Evolutionary conservation across 2,329 filamentous ascomycete species (phyloP), one percentile per base, ranked within the genome.

Genomic region (Nothophoma quercina): DNA sequence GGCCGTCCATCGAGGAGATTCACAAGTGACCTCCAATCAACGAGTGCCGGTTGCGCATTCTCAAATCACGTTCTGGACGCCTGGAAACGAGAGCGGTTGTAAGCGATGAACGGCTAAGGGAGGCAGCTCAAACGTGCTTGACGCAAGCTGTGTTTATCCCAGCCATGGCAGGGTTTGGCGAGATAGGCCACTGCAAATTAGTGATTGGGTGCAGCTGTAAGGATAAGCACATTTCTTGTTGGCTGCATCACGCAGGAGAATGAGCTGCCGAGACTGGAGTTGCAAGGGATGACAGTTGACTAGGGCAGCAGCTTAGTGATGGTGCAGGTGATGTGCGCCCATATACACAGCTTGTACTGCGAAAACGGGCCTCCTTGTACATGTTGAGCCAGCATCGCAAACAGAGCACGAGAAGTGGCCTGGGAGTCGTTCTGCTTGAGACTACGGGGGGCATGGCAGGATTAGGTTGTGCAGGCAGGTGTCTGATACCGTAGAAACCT

Each of bases 211-310:
- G n/a, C 23, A 18, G 22, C 15, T n/a, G 5, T 5, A 9, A 34
- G 28, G 38, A 23, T 43, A 44, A 34, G 50, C 32, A 48, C 28
- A 53, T 22, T 34, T 33, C 47, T 56, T 59, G 53, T 50, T 58
- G 59, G 50, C 56, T 67, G 66, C 65, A 70, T 58, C 60, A 63
- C 55, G 67, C 66, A 70, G 66, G 67, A 69, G 63, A 62, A 48
- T 54, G 45, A 57, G 43, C 53, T 55, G 58, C 62, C 62, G 63
- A 64, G 61, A 61, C 39, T 30, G 19, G 28, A 28, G 25, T 36
- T 40, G 40, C 45, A 57, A 36, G 49, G 30, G 42, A 42, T 12
- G 38, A 23, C 39, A 46, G 16, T 28, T 19, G n/a, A 26, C 35
- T 49, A 42, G 26, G 39, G 28, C 33, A 29, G 26, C 36, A 56